Conservation (phyloP, 441 rosid genomes). For the Kokia cookei region DNA sequence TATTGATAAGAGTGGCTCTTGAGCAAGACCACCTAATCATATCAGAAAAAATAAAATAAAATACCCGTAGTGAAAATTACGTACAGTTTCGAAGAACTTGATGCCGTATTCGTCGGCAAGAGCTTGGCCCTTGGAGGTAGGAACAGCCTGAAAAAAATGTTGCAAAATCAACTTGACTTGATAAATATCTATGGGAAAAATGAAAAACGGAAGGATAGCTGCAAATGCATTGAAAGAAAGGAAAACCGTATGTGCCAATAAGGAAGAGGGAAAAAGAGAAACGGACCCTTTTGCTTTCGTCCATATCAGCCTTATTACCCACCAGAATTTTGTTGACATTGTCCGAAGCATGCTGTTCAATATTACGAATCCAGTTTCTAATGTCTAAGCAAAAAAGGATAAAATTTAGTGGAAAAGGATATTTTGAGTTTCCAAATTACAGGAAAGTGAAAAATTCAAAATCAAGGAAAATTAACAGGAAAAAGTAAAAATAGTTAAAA, state of each 20-base stretch:
- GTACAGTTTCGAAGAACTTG: slow-evolving; percentile 18
- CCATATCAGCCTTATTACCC: slow-evolving; percentile 71
- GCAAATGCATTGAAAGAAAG: background rate
- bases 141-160: slow-evolving; percentile 11
- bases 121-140: slow-evolving; percentile 18
- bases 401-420: background rate
- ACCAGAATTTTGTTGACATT: slow-evolving; percentile 62
- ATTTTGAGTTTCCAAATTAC: background rate
- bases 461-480: background rate
- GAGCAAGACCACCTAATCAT: background rate
- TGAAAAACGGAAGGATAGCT: background rate
- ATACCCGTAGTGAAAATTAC: background rate
- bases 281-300: slow-evolving; percentile 68
- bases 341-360: slow-evolving; percentile 69
- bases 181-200: background rate
- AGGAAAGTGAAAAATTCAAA: background rate
- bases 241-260: background rate
- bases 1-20: background rate
- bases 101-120: slow-evolving; percentile 20
- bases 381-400: slow-evolving; percentile 28
- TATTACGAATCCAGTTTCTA: slow-evolving; percentile 64
- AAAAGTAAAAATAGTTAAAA: background rate
- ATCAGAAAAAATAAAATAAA: background rate
- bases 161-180: background rate
- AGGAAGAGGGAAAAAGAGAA: background rate